Percentiles rank a stretch among this genome's conserved stretches.
These are phyloP conservation scores for Pigoraptor vietnamica DNA, from an alignment of 78 protist genomes.

Conservation along the genomic window DNA sequence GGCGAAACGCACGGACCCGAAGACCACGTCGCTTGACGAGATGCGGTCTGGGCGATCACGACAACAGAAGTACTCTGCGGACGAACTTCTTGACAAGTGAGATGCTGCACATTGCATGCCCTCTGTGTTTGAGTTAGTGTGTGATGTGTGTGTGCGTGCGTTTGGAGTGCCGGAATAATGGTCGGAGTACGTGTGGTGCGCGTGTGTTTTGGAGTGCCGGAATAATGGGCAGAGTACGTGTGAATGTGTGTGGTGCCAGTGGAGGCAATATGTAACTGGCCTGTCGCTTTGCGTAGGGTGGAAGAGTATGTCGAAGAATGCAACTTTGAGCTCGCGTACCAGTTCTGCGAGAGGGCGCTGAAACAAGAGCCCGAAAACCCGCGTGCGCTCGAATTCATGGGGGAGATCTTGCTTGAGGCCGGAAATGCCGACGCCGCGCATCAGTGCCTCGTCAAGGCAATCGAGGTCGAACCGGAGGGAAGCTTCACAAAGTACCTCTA, in stretches of 20 bases:
- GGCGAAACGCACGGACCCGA: neutral
- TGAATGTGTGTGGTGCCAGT: too few relatives aligned
- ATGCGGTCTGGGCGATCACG: neutral
- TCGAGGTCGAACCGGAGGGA: neutral
- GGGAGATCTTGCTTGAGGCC: neutral
- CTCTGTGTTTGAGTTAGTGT: too few relatives aligned
- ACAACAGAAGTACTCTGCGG: neutral
- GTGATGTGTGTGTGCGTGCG: too few relatives aligned
- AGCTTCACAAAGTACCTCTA: neutral
- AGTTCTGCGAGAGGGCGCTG: neutral
- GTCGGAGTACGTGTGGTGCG: neutral
- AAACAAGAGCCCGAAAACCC: neutral
- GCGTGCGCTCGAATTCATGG: neutral
- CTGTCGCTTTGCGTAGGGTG: neutral
- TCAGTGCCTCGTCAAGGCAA: neutral
- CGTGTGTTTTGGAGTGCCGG: neutral
- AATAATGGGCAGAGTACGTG: too few relatives aligned
- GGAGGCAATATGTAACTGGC: too few relatives aligned
- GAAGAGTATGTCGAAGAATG: neutral
- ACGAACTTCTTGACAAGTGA: neutral
- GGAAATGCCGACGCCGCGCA: neutral
- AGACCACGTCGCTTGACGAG: neutral
- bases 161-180: too few relatives aligned
- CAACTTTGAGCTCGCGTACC: neutral
- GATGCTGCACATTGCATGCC: too few relatives aligned